These are phyloP conservation scores for Kurtzmaniella quercitrusa DNA, from an alignment of 1,139 yeast species.

Conservation along the genomic window DNA sequence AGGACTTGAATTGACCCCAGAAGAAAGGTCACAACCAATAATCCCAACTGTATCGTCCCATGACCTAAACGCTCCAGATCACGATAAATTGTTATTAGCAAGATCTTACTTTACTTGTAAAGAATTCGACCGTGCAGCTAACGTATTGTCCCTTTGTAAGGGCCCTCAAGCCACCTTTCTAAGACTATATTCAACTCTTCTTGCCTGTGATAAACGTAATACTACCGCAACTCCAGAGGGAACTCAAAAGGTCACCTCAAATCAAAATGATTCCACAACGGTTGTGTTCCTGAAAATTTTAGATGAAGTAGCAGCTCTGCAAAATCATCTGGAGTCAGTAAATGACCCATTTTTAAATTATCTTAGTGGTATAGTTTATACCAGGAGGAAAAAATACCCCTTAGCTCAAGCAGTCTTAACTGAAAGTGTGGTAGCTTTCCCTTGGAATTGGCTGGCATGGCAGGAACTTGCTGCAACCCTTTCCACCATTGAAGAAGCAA, in stretches of 20 bases:
- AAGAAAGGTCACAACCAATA: neutral
- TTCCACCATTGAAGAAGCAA: slow-evolving; percentile 60
- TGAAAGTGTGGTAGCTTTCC: slow-evolving; percentile 58
- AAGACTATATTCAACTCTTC: slow-evolving; percentile 60
- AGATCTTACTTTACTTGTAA: slow-evolving; percentile 74
- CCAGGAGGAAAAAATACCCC: slow-evolving; percentile 55
- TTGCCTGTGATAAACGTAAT: slow-evolving; percentile 69
- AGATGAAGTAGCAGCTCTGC: slow-evolving; percentile 33
- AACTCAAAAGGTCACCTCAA: slow-evolving; percentile 20
- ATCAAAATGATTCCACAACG: neutral
- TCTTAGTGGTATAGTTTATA: slow-evolving; percentile 61
- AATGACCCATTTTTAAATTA: slow-evolving; percentile 66
- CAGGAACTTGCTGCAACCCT: slow-evolving; percentile 69
- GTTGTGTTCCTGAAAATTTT: slow-evolving; percentile 33
- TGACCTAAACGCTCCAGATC: slow-evolving; percentile 27
- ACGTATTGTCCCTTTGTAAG: slow-evolving; percentile 47
- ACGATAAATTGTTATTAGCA: slow-evolving; percentile 53
- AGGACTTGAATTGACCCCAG: slow-evolving; percentile 23
- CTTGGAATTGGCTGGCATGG: slow-evolving; percentile 96
- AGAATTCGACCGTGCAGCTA: slow-evolving; percentile 80
- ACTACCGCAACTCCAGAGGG: slow-evolving; percentile 70
- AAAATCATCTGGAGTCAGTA: slow-evolving; percentile 16
- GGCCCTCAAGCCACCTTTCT: slow-evolving; percentile 61
- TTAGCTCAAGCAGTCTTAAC: slow-evolving; percentile 59
- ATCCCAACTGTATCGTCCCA: slow-evolving; percentile 5